These are phyloP conservation scores for Corylus heterophylla DNA, from an alignment of 306 rosid genomes.

Conservation along the genomic window DNA sequence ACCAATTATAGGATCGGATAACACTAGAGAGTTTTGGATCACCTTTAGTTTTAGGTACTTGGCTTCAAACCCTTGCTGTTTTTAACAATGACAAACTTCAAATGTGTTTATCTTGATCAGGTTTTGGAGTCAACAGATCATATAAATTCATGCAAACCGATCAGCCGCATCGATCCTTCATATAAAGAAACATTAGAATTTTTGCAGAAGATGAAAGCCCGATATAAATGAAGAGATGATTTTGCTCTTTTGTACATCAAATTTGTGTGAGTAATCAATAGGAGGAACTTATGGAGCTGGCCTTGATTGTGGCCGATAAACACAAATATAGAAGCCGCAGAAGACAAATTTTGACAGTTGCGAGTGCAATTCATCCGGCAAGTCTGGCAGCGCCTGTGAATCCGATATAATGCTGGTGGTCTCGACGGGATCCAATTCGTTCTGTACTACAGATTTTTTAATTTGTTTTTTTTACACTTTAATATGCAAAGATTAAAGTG, in stretches of 20 bases:
- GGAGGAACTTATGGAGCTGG: constrained; percentile 21
- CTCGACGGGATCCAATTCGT: too few species aligned
- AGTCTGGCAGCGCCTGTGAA: constrained; percentile 5
- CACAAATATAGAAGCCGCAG: neutral
- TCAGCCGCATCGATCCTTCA: constrained; percentile 78
- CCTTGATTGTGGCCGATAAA: neutral
- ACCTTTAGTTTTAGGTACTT: neutral
- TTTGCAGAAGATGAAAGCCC: constrained; percentile 67
- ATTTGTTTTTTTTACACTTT: too few species aligned
- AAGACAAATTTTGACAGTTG: constrained; percentile 1
- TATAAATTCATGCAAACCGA: constrained; percentile 90
- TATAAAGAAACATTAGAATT: constrained; percentile 73
- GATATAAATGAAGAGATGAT: constrained; percentile 25
- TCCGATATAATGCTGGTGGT: neutral
- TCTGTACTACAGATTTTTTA: too few species aligned
- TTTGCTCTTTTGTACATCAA: neutral
- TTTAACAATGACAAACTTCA: neutral
- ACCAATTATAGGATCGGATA: too few species aligned
- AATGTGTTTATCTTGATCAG: constrained; percentile 35
- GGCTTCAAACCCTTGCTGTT: neutral
- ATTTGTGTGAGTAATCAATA: constrained; percentile 16
- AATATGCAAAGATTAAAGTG: too few species aligned
- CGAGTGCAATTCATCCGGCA: constrained; percentile 6
- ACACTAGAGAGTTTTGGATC: too few species aligned
- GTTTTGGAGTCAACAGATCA: constrained; percentile 94